Conservation (phyloP, 2,329 filamentous ascomycete species). For the Teratosphaeriaceae sp. region DNA sequence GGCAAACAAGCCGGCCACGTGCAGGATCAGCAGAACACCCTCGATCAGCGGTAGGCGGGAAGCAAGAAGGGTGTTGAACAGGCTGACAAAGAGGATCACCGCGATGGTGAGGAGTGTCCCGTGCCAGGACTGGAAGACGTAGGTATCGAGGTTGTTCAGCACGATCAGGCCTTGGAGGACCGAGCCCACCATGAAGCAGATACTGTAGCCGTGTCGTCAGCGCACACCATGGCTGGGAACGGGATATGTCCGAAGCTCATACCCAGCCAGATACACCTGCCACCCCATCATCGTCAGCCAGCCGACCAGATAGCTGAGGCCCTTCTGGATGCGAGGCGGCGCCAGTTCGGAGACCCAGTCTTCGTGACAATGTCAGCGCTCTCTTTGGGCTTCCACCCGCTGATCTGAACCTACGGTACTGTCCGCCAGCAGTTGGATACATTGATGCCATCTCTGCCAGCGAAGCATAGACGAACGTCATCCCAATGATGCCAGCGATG, state of each 20-base stretch:
- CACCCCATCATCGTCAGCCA: slow-evolving; percentile 30
- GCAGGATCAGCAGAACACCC: slow-evolving; percentile 41
- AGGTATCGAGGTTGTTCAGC: slow-evolving; percentile 6
- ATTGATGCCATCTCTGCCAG: slow-evolving; percentile 16
- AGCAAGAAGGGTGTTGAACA: slow-evolving; percentile 40
- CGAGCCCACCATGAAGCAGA: slow-evolving; percentile 23
- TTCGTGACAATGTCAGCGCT: background rate
- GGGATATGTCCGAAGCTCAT: slow-evolving; percentile 27
- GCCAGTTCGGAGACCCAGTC: slow-evolving; percentile 28
- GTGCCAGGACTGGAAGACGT: slow-evolving; percentile 31
- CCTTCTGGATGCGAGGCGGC: slow-evolving; percentile 30
- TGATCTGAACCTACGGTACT: background rate
- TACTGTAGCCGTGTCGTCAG: slow-evolving; percentile 14
- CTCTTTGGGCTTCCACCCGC: background rate
- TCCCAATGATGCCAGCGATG: slow-evolving; percentile 9
- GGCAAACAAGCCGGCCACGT: slow-evolving; percentile 48
- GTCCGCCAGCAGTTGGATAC: background rate
- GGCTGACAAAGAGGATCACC: slow-evolving; percentile 28
- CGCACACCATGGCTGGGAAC: slow-evolving; percentile 35
- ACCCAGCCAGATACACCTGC: slow-evolving; percentile 37
- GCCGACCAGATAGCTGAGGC: slow-evolving; percentile 10
- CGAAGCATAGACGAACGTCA: slow-evolving; percentile 15
- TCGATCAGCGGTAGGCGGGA: slow-evolving; percentile 42
- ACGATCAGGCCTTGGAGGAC: slow-evolving; percentile 14
- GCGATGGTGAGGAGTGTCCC: slow-evolving; percentile 43